Conservation (phyloP, 129 eudicot genomes). For the Scalesia atractyloides region DNA sequence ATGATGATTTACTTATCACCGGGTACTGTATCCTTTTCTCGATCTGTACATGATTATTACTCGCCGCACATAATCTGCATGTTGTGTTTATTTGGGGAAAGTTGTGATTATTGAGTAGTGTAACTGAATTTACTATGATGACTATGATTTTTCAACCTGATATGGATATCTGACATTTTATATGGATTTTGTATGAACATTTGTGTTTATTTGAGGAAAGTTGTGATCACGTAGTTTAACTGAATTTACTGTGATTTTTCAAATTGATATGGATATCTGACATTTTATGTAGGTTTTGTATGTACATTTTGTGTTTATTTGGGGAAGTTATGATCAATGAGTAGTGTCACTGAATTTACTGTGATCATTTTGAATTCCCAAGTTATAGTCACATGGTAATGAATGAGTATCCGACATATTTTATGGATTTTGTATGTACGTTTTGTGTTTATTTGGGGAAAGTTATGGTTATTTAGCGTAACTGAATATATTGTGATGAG, state of each 20-base stretch:
- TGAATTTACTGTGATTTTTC: too few species aligned
- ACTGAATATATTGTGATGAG: not conserved
- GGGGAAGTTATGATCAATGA: not conserved
- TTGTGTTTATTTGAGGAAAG: too few species aligned
- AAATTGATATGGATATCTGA: not conserved
- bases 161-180: not conserved
- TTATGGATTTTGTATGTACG: too few species aligned
- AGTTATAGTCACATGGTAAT: not conserved
- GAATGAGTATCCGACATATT: too few species aligned
- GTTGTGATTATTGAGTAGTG: too few species aligned
- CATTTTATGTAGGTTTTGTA: not conserved
- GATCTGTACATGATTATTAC: not conserved
- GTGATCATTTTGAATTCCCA: not conserved
- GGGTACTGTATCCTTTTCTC: constrained; percentile 48
- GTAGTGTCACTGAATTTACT: not conserved
- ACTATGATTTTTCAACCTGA: not conserved
- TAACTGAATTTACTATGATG: too few species aligned
- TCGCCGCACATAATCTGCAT: too few species aligned
- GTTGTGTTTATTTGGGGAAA: too few species aligned
- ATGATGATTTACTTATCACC: constrained; percentile 77
- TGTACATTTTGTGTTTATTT: not conserved
- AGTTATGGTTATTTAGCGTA: not conserved
- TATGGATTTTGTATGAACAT: not conserved
- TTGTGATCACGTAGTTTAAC: too few species aligned
- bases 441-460: not conserved